Base-by-base conservation (phyloP, 2,329 filamentous ascomycete species). In the Aspergillus carbonarius region DNA sequence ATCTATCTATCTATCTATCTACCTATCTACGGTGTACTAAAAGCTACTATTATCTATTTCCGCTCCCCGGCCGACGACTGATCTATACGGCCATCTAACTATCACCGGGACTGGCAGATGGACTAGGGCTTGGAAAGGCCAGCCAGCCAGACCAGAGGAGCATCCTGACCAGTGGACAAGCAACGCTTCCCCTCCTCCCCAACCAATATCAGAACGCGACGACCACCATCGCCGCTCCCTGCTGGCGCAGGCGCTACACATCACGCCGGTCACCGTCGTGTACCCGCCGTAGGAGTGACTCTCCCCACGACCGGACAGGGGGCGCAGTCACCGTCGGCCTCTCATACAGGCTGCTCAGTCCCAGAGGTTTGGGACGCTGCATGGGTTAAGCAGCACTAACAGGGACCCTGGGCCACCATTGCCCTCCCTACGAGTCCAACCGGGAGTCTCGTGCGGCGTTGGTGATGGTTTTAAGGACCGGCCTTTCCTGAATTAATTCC, bases 341-440 rank as follows among this genome's bases (percentile, higher is more conserved):
- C 57, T 61, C 40, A 63, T 55, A 65, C 57, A 65, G 63, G 63
- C 57, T 55, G 34, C 52, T 49, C 35, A 39, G 60, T 59, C 57
- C 66, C 66, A 66, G 60, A 58, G 60, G 55, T 59, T 60, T 60
- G 66, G 63, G 65, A 63, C 66, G 60, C 62, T 67, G 63, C 65
- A 66, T 67, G 65, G 64, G 46, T 64, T 58, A 63, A 58, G 63
- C 56, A 64, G 58, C 60, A 60, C 65, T 62, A 58, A 59, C 62
- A 27, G 46, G 57, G 55, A 58, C 62, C 60, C 58, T 63, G 60
- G 57, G 59, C 57, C 46, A 54, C 54, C 55, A 58, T 58, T 60
- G 39, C 56, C 46, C 57, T 52, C 58, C 63, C 64, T 63, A 49
- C 56, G 57, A 55, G 57, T 54, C 61, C 58, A 66, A 66, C 64